Evolutionary conservation across 2,329 filamentous ascomycete genomes (phyloP), one percentile per base, ranked within the genome.

Genomic region (Phialophora tarda): DNA sequence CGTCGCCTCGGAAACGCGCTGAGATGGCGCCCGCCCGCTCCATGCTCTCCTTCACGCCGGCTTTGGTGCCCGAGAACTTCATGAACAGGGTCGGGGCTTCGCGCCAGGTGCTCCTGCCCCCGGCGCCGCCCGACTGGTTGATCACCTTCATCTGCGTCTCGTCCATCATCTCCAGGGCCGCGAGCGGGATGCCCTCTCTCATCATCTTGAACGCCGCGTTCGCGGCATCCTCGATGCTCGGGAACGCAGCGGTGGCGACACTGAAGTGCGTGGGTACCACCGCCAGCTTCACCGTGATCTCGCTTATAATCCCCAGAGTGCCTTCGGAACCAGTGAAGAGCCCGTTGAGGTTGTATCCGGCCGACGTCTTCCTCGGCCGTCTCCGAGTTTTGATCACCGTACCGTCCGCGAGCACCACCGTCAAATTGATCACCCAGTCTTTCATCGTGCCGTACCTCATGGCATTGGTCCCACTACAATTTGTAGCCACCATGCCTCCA

Each of bases 101-200:
- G 59, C 83, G 82, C 91, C 91, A 94, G 7, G 78, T 78, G 67
- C 87, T 86, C 14, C 87, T 88, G 12, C 38, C 63, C 12, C 86
- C 84, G 0, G 90, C 89, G 21, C 21, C 17, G 17, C 44, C 44
- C 12, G 89, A 86, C 60, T 88, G 82, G 78, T 95, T 95, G 74
- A 95, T 89, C 0, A 93, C 90, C 69, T 82, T 85, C 91, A 95
- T 95, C 78, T 93, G 91, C 3, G 93, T 89, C 65, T 94, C 91
- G 74, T 94, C 91, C 89, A 95, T 92, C 71, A 95, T 87, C 78
- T 95, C 91, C 86, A 93, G 89, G 2, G 89, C 89, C 0, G 88
- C 89, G 5, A 93, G 84, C 0, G 89, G 90, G 3, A 93, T 83
- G 0, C 89, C 90, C 1, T 87, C 84, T 72, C 90, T 86, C 83